Evolutionary conservation across 2,329 filamentous ascomycete genomes (phyloP).

Genomic region (Colletotrichum shisoi): DNA sequence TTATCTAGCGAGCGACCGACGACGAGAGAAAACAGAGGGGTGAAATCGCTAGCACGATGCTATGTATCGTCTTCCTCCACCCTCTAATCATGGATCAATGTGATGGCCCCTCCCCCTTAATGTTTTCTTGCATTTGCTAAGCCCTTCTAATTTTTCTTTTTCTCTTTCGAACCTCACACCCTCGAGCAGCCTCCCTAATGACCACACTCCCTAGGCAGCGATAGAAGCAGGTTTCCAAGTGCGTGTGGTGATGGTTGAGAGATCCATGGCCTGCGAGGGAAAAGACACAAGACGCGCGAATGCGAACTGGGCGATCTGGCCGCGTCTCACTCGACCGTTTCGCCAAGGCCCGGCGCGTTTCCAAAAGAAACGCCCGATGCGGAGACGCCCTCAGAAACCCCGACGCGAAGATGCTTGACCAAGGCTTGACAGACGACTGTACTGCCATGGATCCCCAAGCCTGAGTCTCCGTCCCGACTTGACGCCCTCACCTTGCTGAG

Average conservation of each 20-base stretch:
- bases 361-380: conserved; percentile 2
- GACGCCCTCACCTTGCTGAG: not conserved
- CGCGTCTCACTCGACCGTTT: conserved; percentile 26
- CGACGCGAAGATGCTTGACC: not conserved
- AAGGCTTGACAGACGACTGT: not conserved
- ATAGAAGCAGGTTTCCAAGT: not conserved
- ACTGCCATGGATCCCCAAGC: not conserved
- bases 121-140: not conserved
- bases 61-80: not conserved
- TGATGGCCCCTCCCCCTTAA: not conserved
- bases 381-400: not conserved
- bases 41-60: not conserved
- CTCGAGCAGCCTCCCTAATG: not conserved
- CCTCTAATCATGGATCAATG: not conserved
- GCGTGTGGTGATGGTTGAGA: not conserved
- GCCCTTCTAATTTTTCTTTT: not conserved
- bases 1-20: not conserved
- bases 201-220: not conserved
- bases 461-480: not conserved
- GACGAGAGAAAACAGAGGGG: not conserved
- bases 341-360: conserved; percentile 10
- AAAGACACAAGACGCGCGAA: not conserved
- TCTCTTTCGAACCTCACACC: not conserved
- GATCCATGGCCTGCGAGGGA: conserved; percentile 15
- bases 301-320: conserved; percentile 11